These are phyloP conservation scores for Mesembryanthemum crystallinum DNA, from an alignment of 148 eudicot species.

Conservation along the genomic window DNA sequence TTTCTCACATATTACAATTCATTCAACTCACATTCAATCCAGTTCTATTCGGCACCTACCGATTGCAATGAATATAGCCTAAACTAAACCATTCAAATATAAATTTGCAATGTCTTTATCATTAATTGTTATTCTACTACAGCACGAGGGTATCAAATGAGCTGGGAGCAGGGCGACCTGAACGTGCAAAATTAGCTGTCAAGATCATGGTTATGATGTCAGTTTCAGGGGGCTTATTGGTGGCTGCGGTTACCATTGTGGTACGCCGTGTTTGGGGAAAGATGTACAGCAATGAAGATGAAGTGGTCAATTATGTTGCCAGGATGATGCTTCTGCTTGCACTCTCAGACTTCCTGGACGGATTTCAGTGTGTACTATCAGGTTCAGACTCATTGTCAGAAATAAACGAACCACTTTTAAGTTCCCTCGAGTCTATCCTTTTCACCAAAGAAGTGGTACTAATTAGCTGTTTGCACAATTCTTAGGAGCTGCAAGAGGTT, in stretches of 20 bases:
- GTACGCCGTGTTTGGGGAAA: conserved; percentile 61
- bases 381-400: conserved; percentile 25
- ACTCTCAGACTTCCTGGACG: conserved; percentile 61
- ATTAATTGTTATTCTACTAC: not conserved
- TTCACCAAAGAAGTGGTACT: not conserved
- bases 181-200: conserved; percentile 52
- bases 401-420: not conserved
- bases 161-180: conserved; percentile 56
- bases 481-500: conserved; percentile 71
- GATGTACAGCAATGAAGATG: conserved; percentile 54
- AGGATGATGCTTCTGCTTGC: conserved; percentile 61
- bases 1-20: too few species aligned
- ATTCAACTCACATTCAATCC: too few species aligned
- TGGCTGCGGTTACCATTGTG: conserved; percentile 40
- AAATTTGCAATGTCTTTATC: not conserved
- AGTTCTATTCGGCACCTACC: too few species aligned
- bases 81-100: not conserved
- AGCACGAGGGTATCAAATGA: conserved; percentile 78
- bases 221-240: conserved; percentile 38
- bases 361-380: conserved; percentile 73
- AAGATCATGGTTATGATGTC: conserved; percentile 48
- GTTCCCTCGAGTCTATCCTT: not conserved
- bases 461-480: not conserved
- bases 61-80: too few species aligned
- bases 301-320: conserved; percentile 54